Evolutionary conservation across 371 early-diverging fungal species (phyloP), one percentile per base, ranked within the genome.

Genomic region (Batkoa obscura): DNA sequence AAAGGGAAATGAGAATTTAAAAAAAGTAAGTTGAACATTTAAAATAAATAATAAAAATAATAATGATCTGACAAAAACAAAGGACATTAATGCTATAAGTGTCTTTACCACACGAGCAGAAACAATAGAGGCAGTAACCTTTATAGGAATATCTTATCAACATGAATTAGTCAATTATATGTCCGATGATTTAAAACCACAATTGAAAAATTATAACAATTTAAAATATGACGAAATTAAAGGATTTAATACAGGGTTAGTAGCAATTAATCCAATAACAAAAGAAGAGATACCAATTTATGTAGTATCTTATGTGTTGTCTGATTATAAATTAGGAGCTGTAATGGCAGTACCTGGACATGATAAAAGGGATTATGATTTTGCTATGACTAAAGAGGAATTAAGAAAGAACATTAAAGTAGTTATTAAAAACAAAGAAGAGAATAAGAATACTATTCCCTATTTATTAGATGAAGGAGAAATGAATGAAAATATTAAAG

Each of bases 291-390:
- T 88, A n/a, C 88, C 88, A 1, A 68, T 88, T 13, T 88, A 81
- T 54, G 75, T 83, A 8, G 79, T 84, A 23, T 76, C 76, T 43
- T 88, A 88, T 61, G 89, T 88, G 0, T 64, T 87, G 3, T 70
- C 79, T 0, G 81, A 81, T 46, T 88, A 88, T 62, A 87, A 86
- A 1, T 83, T 86, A 0, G 88, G 88, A 10, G 85, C 88, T 1
- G 84, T 89, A 32, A 89, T 89, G 89, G 87, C 82, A 38, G 89
- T 87, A 1, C 88, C 89, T 5, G 85, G 76, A 3, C 88, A 88
- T 60, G 89, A 88, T 58, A 70, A 74, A 58, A 73, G 86, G 17
- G 89, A 88, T 65, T 75, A 72, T 61, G 74, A 76, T 41, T 86
- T 88, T 64, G 76, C 65, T 66, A 17, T 59, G 55, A 32, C 78